phyloP scores from a whole-genome alignment of 2,329 filamentous ascomycete species.

The Hawksworthiomyces lignivorus region DNA sequence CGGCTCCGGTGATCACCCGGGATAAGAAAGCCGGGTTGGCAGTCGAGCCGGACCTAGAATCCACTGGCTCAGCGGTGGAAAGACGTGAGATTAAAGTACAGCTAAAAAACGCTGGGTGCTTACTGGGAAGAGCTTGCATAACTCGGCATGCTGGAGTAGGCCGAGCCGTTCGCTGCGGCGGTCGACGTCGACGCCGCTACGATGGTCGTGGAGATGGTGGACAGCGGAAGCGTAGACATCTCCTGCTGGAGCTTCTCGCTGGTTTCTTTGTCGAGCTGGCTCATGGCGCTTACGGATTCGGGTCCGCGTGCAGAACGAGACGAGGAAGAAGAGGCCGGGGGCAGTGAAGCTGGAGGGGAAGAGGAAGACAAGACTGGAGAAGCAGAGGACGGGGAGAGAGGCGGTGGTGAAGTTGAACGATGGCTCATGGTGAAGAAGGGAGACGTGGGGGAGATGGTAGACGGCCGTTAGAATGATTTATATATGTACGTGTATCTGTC shows the following conservation, averaged over 20 bases:
- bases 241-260: constrained; percentile 11
- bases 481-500: too few species aligned
- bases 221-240: constrained; percentile 12
- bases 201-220: constrained; percentile 6
- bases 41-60: neutral
- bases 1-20: constrained; percentile 13
- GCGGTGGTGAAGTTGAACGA: neutral
- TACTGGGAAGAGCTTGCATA: too few species aligned
- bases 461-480: too few species aligned
- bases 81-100: too few species aligned
- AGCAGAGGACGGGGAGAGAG: neutral
- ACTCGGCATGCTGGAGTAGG: too few species aligned
- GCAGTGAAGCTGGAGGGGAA: neutral
- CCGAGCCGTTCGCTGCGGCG: too few species aligned
- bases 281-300: too few species aligned
- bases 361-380: too few species aligned
- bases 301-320: too few species aligned
- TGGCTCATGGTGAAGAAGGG: neutral
- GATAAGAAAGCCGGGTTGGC: constrained; percentile 11
- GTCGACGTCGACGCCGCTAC: constrained; percentile 4
- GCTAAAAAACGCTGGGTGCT: too few species aligned
- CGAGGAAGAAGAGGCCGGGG: too few species aligned
- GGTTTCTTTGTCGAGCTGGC: constrained; percentile 10
- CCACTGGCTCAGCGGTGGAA: too few species aligned
- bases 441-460: neutral